These are phyloP conservation scores for Tetrahymena malaccensis DNA, from an alignment of 73 alveolate species.

Conservation along the genomic window DNA sequence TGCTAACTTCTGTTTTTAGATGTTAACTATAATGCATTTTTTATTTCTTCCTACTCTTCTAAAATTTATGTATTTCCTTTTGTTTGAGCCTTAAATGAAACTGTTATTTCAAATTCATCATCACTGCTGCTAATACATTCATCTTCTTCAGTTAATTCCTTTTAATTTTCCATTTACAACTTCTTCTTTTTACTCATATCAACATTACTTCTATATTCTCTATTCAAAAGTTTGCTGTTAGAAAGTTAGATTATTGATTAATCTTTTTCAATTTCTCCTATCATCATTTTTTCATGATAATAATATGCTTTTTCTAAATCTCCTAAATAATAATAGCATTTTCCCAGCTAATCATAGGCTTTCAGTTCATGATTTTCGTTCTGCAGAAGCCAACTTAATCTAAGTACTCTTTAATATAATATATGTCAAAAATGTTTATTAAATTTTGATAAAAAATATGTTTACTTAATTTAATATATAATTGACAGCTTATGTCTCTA, in stretches of 20 bases:
- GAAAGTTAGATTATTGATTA: neutral
- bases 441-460: neutral
- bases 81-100: neutral
- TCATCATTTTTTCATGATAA: conserved; percentile 17
- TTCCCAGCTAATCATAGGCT: conserved; percentile 24
- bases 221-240: neutral
- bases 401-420: neutral
- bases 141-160: neutral
- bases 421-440: neutral
- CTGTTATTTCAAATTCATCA: neutral
- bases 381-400: conserved; percentile 14
- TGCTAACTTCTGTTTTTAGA: neutral
- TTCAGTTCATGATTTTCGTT: conserved; percentile 9
- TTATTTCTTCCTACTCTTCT: neutral
- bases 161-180: neutral
- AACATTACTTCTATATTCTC: neutral
- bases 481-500: neutral
- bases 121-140: neutral
- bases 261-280: conserved; percentile 4
- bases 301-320: conserved; percentile 5
- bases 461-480: neutral
- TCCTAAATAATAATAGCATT: conserved; percentile 16
- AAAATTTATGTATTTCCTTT: neutral
- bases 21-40: neutral
- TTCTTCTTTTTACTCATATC: neutral